Conservation (phyloP, 345 rosid species). For the Acer campestre region DNA sequence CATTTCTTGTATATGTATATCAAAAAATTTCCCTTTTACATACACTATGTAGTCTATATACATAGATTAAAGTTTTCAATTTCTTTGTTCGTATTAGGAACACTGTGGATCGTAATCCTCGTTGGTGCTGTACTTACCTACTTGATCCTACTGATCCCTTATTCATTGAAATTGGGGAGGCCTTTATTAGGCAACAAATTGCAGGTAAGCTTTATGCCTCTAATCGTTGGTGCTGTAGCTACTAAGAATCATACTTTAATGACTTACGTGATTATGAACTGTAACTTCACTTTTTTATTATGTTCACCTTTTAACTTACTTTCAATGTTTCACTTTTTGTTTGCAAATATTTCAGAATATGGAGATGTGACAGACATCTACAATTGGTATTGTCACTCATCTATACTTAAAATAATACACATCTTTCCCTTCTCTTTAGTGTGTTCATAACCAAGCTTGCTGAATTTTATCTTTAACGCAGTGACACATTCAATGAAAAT, state of each 20-base stretch:
- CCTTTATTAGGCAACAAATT: constrained; percentile 74
- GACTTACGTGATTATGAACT: neutral
- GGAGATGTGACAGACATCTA: constrained; percentile 96
- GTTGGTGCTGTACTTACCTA: constrained; percentile 98
- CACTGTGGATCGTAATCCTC: constrained; percentile 80
- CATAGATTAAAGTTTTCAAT: neutral
- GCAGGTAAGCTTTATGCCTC: constrained; percentile 47
- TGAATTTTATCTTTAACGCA: constrained; percentile 35
- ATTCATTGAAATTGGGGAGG: constrained; percentile 84
- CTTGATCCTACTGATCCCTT: constrained; percentile 86
- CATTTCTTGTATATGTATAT: constrained; percentile 5
- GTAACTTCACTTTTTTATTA: neutral
- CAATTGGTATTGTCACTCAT: constrained; percentile 66
- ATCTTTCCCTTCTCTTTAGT: neutral
- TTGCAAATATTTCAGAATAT: constrained; percentile 61
- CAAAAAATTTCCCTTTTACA: neutral
- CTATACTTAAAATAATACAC: neutral
- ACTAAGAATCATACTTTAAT: neutral
- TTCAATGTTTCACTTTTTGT: constrained; percentile 6
- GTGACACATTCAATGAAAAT: constrained; percentile 96
- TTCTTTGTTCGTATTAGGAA: constrained; percentile 56
- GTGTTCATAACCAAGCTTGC: constrained; percentile 1
- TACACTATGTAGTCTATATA: neutral
- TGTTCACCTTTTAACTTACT: constrained; percentile 15
- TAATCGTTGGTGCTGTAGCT: neutral